A percentile compares a stretch with the other conserved stretches of the same genome.
These are phyloP conservation scores for Populus pruinosa DNA, from an alignment of 345 rosid genomes.

Conservation along the genomic window DNA sequence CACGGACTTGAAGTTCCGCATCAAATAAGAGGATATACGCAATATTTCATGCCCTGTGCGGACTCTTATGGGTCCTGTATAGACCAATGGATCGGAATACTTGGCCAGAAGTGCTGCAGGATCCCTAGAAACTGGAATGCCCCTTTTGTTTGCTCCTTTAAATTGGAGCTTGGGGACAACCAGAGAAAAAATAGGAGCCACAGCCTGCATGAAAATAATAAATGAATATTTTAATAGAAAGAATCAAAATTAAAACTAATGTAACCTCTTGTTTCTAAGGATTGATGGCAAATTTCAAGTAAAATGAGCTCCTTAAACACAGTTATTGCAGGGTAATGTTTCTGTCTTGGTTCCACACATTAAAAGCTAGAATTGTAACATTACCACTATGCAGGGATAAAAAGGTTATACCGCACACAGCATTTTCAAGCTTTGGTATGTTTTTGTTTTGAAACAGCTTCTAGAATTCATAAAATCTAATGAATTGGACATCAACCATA, in stretches of 20 bases:
- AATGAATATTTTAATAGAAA: background rate
- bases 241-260: background rate
- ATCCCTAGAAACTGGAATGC: constrained; percentile 93
- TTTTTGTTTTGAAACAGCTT: background rate
- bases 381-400: background rate
- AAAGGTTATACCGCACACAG: background rate
- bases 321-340: background rate
- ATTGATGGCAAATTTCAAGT: background rate
- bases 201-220: constrained; percentile 47
- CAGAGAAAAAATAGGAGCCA: constrained; percentile 88
- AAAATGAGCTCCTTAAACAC: background rate
- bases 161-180: constrained; percentile 80
- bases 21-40: constrained; percentile 72
- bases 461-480: background rate
- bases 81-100: constrained; percentile 90
- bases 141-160: constrained; percentile 97
- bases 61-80: constrained; percentile 94
- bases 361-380: background rate
- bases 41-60: constrained; percentile 94
- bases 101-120: constrained; percentile 88
- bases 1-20: constrained; percentile 58
- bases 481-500: background rate
- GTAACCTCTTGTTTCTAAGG: background rate
- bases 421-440: background rate
- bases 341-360: background rate